phyloP scores from a whole-genome alignment of 2,329 filamentous ascomycete species.

The Cryoendolithus antarcticus region DNA sequence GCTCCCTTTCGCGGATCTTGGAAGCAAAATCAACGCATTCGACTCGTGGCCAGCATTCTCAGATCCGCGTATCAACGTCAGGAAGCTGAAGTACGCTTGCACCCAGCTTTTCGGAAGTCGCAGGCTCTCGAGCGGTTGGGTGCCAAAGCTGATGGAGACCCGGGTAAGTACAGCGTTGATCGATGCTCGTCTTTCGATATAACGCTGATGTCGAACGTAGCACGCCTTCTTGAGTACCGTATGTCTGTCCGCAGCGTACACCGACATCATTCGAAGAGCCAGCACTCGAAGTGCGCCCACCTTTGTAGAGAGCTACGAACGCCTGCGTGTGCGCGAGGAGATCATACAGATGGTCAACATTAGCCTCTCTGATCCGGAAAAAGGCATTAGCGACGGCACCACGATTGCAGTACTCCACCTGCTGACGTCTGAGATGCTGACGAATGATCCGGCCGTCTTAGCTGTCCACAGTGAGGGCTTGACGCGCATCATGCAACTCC shows the following conservation, averaged over 20 bases:
- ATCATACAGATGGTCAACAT: conserved; percentile 17
- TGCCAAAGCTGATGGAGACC: no score
- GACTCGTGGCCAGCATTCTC: conserved; percentile 12
- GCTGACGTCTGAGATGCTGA: conserved; percentile 20
- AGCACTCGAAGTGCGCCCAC: background rate
- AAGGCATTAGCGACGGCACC: conserved; percentile 17
- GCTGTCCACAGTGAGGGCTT: conserved; percentile 18
- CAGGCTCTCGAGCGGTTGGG: conserved; percentile 16
- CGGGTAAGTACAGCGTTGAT: no score
- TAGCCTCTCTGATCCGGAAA: conserved; percentile 14
- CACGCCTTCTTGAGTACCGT: conserved; percentile 21
- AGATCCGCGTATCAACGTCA: conserved; percentile 12
- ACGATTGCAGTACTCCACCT: conserved; percentile 23
- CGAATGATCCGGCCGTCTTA: conserved; percentile 14
- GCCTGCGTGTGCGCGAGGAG: conserved; percentile 13
- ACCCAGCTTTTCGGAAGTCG: conserved; percentile 1
- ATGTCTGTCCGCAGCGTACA: conserved; percentile 21
- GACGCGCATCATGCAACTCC: conserved; percentile 15
- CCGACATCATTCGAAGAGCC: conserved; percentile 20
- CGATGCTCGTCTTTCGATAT: no score
- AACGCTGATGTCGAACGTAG: conserved; percentile 4
- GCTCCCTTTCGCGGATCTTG: conserved; percentile 5
- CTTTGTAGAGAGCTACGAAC: conserved; percentile 9
- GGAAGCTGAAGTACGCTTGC: conserved; percentile 14
- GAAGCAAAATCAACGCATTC: conserved; percentile 14